These are phyloP conservation scores for Helichrysum umbraculigerum DNA, from an alignment of 129 eudicot genomes.

Conservation along the genomic window DNA sequence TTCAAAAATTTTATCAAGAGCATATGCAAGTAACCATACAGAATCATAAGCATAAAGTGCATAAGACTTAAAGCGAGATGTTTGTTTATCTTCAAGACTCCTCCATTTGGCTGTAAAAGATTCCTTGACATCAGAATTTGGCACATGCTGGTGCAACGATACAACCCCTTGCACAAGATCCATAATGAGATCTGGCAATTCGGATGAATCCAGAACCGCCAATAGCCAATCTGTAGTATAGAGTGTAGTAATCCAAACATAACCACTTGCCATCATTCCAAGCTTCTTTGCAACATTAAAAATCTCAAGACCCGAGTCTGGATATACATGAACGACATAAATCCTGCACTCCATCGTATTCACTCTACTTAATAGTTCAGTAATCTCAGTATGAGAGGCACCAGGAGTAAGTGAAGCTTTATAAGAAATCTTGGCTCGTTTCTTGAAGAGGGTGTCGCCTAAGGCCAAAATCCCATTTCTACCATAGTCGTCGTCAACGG, in stretches of 20 bases:
- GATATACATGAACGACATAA: constrained; percentile 1
- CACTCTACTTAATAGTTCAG: background rate
- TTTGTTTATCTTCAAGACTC: background rate
- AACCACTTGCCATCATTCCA: constrained; percentile 54
- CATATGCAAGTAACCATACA: constrained; percentile 60
- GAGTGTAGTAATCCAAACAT: constrained; percentile 68
- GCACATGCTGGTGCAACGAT: constrained; percentile 37
- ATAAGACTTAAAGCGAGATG: constrained; percentile 40
- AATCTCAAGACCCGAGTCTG: constrained; percentile 19
- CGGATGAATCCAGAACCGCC: constrained; percentile 41
- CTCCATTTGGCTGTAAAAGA: constrained; percentile 45
- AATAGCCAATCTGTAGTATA: constrained; percentile 61
- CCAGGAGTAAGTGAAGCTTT: background rate
- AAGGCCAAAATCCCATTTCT: constrained; percentile 14
- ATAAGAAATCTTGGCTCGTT: background rate
- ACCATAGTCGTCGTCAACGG: constrained; percentile 3
- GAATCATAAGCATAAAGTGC: constrained; percentile 59
- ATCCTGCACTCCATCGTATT: constrained; percentile 1
- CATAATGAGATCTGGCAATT: constrained; percentile 13
- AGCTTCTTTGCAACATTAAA: constrained; percentile 41
- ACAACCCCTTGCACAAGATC: constrained; percentile 46
- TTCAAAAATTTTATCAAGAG: constrained; percentile 42
- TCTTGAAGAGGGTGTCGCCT: background rate
- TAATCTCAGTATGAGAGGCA: background rate
- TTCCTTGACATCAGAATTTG: constrained; percentile 37